Conservation (phyloP, 2,329 filamentous ascomycete species). For the Cercospora zeae-maydis region DNA sequence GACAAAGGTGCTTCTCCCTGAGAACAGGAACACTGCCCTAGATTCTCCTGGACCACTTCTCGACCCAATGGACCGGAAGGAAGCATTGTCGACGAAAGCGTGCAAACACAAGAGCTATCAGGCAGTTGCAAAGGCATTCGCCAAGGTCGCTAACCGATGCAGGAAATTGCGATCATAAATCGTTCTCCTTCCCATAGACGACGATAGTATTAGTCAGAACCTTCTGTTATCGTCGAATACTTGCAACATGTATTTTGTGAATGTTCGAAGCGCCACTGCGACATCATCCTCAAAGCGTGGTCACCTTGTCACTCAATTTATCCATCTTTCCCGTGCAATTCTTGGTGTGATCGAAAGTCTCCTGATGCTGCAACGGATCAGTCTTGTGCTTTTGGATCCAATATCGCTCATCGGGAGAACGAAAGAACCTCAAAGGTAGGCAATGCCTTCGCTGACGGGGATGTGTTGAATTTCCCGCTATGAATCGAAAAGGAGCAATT, state of each 20-base stretch:
- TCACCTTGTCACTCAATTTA: conserved; percentile 21
- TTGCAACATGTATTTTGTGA: not conserved
- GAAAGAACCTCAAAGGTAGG: conserved; percentile 24
- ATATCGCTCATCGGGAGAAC: conserved; percentile 25
- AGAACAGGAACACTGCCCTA: not conserved
- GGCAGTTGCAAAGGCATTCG: not conserved
- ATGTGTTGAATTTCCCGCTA: conserved; percentile 26
- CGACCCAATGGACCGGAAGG: not conserved
- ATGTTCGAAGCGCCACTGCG: not conserved
- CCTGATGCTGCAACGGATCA: conserved; percentile 25
- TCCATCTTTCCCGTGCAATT: conserved; percentile 26
- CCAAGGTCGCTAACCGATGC: not conserved
- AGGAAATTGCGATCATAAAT: not conserved
- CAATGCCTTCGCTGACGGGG: conserved; percentile 25
- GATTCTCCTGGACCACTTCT: not conserved
- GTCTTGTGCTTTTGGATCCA: conserved; percentile 25
- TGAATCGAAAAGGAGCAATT: conserved; percentile 29
- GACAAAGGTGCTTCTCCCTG: not conserved
- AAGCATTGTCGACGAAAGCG: not conserved
- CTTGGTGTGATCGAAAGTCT: conserved; percentile 29
- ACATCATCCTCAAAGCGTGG: conserved; percentile 8
- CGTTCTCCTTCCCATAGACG: not conserved
- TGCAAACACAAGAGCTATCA: not conserved
- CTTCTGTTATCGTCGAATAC: not conserved
- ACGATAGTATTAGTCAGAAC: not conserved